Conservation (phyloP, 176 grass and related monocot species). For the Rhynchospora breviuscula region DNA sequence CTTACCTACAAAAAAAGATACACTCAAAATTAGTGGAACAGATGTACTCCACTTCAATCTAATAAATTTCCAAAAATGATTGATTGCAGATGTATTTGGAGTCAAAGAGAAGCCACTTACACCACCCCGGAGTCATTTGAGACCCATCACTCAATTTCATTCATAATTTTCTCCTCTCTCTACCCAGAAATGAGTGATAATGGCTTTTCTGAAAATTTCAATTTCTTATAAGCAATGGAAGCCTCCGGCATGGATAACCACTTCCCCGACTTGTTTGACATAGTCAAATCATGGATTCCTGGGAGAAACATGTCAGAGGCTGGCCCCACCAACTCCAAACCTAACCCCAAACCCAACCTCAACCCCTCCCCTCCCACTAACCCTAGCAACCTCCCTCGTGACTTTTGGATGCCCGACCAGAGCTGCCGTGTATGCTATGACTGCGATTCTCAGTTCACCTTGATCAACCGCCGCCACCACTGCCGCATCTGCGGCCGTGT, state of each 20-base stretch:
- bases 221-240: slow-evolving; percentile 40
- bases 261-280: slow-evolving; percentile 55
- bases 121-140: slow-evolving; percentile 29
- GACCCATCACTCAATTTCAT: not conserved
- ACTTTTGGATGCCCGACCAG: slow-evolving; percentile 99
- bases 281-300: slow-evolving; percentile 81
- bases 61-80: not conserved
- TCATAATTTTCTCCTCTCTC: not conserved
- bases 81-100: slow-evolving; percentile 27
- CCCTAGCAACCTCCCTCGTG: slow-evolving; percentile 40
- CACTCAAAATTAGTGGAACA: not conserved
- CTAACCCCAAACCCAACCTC: slow-evolving; percentile 8
- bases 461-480: slow-evolving; percentile 88
- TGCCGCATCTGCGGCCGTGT: slow-evolving; percentile 88
- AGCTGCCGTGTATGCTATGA: slow-evolving; percentile 95
- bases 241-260: slow-evolving; percentile 41
- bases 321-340: not conserved
- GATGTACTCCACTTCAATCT: not conserved
- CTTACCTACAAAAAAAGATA: not conserved
- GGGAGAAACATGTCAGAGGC: slow-evolving; percentile 28
- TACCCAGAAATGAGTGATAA: slow-evolving; percentile 23
- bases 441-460: slow-evolving; percentile 86
- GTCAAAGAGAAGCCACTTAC: slow-evolving; percentile 14
- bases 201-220: slow-evolving; percentile 9
- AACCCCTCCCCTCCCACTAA: slow-evolving; percentile 18